Percentiles rank a stretch among this genome's conserved stretches.
These are phyloP conservation scores for Beta macrorhiza DNA, from an alignment of 179 eudicot species.

Conservation along the genomic window DNA sequence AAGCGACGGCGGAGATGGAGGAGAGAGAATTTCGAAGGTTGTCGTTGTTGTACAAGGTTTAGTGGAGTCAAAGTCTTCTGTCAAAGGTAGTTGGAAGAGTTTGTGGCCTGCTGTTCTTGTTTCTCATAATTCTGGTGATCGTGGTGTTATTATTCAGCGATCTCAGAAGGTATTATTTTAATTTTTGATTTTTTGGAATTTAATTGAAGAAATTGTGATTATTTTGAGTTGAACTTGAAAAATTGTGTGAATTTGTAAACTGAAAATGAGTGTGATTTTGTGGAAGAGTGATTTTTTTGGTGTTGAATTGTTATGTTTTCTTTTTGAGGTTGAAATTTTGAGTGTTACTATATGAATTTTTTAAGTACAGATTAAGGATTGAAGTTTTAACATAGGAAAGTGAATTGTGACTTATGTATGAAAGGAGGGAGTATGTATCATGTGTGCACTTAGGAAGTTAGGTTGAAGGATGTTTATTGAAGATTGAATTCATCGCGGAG, in stretches of 20 bases:
- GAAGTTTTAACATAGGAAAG: no score
- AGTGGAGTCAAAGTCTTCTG: slow-evolving; percentile 63
- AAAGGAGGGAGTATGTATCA: background rate
- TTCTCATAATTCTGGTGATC: slow-evolving; percentile 55
- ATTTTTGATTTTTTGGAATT: background rate
- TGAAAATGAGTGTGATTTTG: no score
- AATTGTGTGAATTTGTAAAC: no score
- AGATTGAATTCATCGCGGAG: background rate
- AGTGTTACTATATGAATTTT: no score
- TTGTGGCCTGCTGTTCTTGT: slow-evolving; percentile 44
- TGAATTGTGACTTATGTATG: background rate
- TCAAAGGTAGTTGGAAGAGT: slow-evolving; percentile 51
- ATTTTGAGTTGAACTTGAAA: background rate
- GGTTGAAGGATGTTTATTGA: background rate
- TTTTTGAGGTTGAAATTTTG: background rate
- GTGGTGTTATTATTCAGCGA: slow-evolving; percentile 62
- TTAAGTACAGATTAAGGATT: no score
- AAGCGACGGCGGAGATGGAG: slow-evolving; percentile 25
- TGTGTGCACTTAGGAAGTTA: background rate
- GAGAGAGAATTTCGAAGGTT: slow-evolving; percentile 27
- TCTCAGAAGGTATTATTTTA: slow-evolving; percentile 57
- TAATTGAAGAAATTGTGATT: background rate
- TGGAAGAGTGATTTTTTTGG: background rate
- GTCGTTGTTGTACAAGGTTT: slow-evolving; percentile 64
- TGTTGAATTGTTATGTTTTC: background rate